phyloP scores from a whole-genome alignment of 345 rosid genomes.

The Gossypioides kirkii region DNA sequence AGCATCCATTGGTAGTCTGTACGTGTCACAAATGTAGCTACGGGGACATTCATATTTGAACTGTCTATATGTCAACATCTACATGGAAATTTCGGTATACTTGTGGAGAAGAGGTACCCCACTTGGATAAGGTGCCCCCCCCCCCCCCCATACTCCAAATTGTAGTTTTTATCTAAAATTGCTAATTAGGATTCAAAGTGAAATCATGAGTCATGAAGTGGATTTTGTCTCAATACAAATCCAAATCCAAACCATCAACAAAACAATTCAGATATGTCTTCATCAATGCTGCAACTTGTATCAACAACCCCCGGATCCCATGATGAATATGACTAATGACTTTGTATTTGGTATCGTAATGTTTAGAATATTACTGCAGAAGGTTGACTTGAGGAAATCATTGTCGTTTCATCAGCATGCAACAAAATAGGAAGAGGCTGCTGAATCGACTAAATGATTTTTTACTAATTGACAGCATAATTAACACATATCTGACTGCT shows the following conservation, averaged over 20 bases:
- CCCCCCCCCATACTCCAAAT: background rate
- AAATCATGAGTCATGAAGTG: slow-evolving; percentile 20
- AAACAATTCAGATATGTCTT: background rate
- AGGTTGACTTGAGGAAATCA: background rate
- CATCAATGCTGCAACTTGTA: background rate
- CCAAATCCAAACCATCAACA: slow-evolving; percentile 15
- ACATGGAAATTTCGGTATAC: slow-evolving; percentile 1
- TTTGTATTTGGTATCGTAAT: too few species aligned
- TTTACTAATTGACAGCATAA: slow-evolving; percentile 5
- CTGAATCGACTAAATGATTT: background rate
- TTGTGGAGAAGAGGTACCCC: slow-evolving; percentile 12
- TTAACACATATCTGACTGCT: slow-evolving; percentile 18
- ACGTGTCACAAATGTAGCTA: slow-evolving; percentile 1
- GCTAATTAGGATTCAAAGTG: slow-evolving; percentile 13
- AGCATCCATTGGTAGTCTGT: background rate
- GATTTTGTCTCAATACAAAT: slow-evolving; percentile 9
- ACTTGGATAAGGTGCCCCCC: slow-evolving; percentile 12
- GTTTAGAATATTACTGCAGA: background rate
- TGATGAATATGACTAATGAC: background rate
- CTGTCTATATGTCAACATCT: slow-evolving; percentile 22
- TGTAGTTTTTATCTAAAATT: slow-evolving; percentile 12
- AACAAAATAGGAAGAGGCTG: too few species aligned
- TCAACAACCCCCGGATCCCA: background rate
- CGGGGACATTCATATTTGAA: slow-evolving; percentile 2
- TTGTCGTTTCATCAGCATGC: too few species aligned